These are phyloP conservation scores for Vitis rupestris DNA, from an alignment of 164 flowering plant genomes.

Conservation along the genomic window DNA sequence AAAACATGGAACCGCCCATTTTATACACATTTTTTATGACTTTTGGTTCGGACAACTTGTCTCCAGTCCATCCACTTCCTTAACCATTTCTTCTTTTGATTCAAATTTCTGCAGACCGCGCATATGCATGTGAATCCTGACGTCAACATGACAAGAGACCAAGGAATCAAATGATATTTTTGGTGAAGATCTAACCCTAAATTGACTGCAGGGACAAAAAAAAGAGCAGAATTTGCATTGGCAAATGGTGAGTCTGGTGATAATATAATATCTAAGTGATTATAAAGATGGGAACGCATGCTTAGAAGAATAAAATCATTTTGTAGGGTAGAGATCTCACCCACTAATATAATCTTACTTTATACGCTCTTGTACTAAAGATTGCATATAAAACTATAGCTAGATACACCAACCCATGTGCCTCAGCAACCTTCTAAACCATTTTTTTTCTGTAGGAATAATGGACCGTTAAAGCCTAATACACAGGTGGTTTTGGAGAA, in stretches of 20 bases:
- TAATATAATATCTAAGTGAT: constrained; percentile 10
- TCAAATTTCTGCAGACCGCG: no score
- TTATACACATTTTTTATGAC: no score
- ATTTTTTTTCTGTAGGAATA: constrained; percentile 14
- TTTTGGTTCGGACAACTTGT: no score
- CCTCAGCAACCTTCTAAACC: constrained; percentile 16
- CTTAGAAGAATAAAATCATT: constrained; percentile 33
- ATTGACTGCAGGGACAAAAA: not conserved
- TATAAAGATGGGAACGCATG: constrained; percentile 18
- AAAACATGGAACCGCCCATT: not conserved
- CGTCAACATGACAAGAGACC: not conserved
- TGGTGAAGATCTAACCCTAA: not conserved
- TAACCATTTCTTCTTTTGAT: no score
- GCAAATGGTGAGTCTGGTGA: constrained; percentile 9
- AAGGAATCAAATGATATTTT: no score
- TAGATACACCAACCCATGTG: constrained; percentile 50
- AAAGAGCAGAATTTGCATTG: not conserved
- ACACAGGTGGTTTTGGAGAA: constrained; percentile 13
- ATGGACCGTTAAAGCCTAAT: constrained; percentile 38
- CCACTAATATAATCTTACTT: constrained; percentile 11
- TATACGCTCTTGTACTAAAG: constrained; percentile 5
- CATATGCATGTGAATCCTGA: not conserved
- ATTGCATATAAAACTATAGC: constrained; percentile 6
- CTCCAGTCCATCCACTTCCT: no score
- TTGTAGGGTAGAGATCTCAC: constrained; percentile 26